Conservation (phyloP, 768 basidiomycete genomes). For the Galerina sulciceps region DNA sequence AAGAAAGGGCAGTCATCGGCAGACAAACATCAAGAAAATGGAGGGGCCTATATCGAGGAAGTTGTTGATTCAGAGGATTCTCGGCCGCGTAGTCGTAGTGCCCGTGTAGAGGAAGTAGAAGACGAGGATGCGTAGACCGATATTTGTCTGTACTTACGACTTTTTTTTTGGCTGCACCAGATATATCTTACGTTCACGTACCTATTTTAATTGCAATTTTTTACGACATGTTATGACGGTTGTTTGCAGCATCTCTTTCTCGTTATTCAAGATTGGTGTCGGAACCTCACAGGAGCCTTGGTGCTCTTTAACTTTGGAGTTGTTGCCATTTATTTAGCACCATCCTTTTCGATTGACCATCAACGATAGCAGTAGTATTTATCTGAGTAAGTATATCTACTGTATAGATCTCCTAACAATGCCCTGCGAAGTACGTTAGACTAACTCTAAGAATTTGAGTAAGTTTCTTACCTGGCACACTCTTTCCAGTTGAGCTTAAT, state of each 20-base stretch:
- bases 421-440: too few relatives aligned
- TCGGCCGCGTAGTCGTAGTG: conserved; percentile 44
- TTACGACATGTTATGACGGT: too few relatives aligned
- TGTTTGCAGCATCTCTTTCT: too few relatives aligned
- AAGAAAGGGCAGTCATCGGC: conserved; percentile 47
- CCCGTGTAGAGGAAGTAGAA: conserved; percentile 51
- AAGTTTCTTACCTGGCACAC: conserved; percentile 37
- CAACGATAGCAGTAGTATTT: too few relatives aligned
- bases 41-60: conserved; percentile 49
- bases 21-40: conserved; percentile 47
- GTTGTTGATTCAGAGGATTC: conserved; percentile 47
- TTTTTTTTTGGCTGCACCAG: background rate
- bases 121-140: conserved; percentile 30
- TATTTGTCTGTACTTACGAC: conserved; percentile 14
- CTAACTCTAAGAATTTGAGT: too few relatives aligned
- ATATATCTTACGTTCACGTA: conserved; percentile 14
- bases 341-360: too few relatives aligned
- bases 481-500: conserved; percentile 39
- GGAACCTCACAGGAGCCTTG: too few relatives aligned
- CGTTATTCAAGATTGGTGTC: too few relatives aligned
- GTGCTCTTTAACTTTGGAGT: too few relatives aligned
- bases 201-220: background rate
- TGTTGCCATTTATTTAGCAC: too few relatives aligned
- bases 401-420: too few relatives aligned
- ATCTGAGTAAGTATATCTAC: too few relatives aligned